Conservation (phyloP, 441 rosid species). For the Mallotus japonicus region DNA sequence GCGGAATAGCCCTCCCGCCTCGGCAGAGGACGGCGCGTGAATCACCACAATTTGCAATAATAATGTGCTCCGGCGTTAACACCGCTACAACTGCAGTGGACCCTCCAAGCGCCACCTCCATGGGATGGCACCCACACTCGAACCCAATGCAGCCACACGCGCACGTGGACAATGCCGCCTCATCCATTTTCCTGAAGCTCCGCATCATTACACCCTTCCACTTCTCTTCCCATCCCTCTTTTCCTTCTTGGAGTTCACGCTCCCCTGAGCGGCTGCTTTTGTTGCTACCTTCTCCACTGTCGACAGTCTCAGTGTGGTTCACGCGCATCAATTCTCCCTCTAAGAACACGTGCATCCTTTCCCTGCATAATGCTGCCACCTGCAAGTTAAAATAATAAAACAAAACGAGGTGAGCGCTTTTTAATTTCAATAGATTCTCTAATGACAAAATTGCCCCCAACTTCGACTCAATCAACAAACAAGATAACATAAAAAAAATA, state of each 20-base stretch:
- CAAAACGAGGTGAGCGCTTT: background rate
- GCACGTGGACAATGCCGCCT: constrained; percentile 45
- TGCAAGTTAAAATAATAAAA: constrained; percentile 22
- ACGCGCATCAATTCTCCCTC: constrained; percentile 52
- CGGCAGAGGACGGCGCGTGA: constrained; percentile 83
- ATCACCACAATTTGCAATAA: constrained; percentile 80
- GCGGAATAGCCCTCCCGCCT: constrained; percentile 51
- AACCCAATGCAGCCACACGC: constrained; percentile 37
- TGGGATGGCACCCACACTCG: constrained; percentile 42
- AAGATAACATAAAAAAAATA: background rate
- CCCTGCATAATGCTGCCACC: constrained; percentile 73
- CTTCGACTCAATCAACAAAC: background rate
- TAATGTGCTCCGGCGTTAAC: constrained; percentile 44
- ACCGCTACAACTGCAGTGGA: constrained; percentile 67
- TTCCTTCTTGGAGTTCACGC: background rate
- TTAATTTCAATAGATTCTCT: background rate
- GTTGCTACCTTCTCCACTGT: constrained; percentile 1
- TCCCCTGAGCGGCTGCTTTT: constrained; percentile 14
- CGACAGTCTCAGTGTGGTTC: constrained; percentile 23
- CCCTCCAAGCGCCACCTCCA: constrained; percentile 52
- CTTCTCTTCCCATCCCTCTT: constrained; percentile 23
- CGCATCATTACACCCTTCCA: constrained; percentile 55
- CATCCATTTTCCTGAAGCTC: constrained; percentile 60
- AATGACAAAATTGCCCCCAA: constrained; percentile 24
- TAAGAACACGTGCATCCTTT: constrained; percentile 59